phyloP scores from a whole-genome alignment of 192 early-diverging fungal genomes.

The Coemansia umbellata region DNA sequence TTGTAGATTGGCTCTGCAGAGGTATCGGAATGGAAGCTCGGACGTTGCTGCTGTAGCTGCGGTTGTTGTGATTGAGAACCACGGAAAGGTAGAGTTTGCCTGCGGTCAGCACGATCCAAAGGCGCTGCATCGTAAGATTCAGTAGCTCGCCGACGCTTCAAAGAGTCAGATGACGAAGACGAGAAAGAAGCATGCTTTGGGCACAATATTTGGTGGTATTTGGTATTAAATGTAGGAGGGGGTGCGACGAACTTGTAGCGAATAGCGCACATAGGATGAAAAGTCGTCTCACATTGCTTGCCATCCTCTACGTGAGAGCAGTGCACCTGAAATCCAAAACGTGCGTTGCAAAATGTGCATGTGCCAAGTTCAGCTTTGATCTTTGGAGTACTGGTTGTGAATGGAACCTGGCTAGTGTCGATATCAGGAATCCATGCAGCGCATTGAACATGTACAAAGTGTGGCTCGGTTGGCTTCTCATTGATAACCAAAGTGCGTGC shows the following conservation, averaged over 20 bases:
- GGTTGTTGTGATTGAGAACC: too few relatives aligned
- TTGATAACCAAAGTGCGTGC: slow-evolving; percentile 21
- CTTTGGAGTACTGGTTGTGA: slow-evolving; percentile 26
- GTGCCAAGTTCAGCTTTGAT: slow-evolving; percentile 5
- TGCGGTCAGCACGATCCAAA: slow-evolving; percentile 5
- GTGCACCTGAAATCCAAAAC: slow-evolving; percentile 34
- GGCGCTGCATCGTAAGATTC: neutral
- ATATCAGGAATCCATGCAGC: slow-evolving; percentile 37
- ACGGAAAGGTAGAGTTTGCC: slow-evolving; percentile 11
- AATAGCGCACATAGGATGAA: slow-evolving; percentile 48
- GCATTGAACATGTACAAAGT: slow-evolving; percentile 45
- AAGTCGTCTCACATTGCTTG: slow-evolving; percentile 14
- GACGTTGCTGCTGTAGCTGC: too few relatives aligned
- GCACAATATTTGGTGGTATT: slow-evolving; percentile 23
- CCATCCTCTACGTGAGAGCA: slow-evolving; percentile 19
- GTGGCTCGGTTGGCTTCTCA: slow-evolving; percentile 14
- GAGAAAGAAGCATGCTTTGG: slow-evolving; percentile 10
- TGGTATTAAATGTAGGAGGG: slow-evolving; percentile 23
- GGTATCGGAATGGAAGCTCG: too few relatives aligned
- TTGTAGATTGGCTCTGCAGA: too few relatives aligned
- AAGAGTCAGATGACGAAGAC: too few relatives aligned
- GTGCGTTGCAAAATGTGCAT: slow-evolving; percentile 28
- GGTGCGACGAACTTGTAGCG: slow-evolving; percentile 24
- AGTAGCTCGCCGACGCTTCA: slow-evolving; percentile 15
- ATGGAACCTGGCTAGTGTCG: slow-evolving; percentile 36